Evolutionary conservation across 768 basidiomycete species (phyloP).

Genomic region (Mycena vitilis): DNA sequence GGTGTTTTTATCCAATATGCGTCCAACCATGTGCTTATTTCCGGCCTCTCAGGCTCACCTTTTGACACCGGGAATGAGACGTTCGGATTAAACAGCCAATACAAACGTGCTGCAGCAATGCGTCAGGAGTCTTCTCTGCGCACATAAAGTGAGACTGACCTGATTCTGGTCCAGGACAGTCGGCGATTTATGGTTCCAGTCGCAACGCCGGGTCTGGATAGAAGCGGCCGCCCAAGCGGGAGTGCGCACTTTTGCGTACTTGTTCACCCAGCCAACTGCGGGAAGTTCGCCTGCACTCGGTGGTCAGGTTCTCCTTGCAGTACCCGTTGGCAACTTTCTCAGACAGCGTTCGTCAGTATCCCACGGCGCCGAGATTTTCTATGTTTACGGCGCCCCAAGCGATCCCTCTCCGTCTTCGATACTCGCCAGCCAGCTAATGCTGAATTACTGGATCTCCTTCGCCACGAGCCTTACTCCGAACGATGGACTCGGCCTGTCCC

Average conservation of each 20-base stretch:
- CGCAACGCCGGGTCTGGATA: conserved; percentile 54
- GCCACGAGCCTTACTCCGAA: conserved; percentile 52
- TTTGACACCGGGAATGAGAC: conserved; percentile 54
- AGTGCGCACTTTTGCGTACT: conserved; percentile 55
- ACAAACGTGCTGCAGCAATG: conserved; percentile 52
- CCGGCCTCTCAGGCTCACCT: conserved; percentile 36
- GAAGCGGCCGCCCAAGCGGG: conserved; percentile 52
- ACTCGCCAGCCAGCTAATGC: conserved; percentile 47
- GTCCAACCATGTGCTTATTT: neutral
- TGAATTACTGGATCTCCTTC: conserved; percentile 58
- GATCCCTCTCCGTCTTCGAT: conserved; percentile 42
- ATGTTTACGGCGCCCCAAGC: conserved; percentile 47
- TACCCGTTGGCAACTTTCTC: neutral
- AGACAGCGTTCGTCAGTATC: conserved; percentile 39
- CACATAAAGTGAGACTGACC: neutral
- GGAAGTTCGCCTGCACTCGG: conserved; percentile 38
- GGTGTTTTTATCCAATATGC: neutral
- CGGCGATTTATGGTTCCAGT: conserved; percentile 53
- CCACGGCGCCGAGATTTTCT: conserved; percentile 48
- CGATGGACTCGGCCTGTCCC: conserved; percentile 46
- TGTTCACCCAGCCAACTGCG: conserved; percentile 48
- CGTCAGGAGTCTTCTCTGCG: neutral
- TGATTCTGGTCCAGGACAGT: conserved; percentile 33
- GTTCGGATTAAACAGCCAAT: conserved; percentile 51
- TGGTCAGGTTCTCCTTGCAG: conserved; percentile 37